Conservation (phyloP, 768 basidiomycete species). For the Podaxis mareebaensis region DNA sequence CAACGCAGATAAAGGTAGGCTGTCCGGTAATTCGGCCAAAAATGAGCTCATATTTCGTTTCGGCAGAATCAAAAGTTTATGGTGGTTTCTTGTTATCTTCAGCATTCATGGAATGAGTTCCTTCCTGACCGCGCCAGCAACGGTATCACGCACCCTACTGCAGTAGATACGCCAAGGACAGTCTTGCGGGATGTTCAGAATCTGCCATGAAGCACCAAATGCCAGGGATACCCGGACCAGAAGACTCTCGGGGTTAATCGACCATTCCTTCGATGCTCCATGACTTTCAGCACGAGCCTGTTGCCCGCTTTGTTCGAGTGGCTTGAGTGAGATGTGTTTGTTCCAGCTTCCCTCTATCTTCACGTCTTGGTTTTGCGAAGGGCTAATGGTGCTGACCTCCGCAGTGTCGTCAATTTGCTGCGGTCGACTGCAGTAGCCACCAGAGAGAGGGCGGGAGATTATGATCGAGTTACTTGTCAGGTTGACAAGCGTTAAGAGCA, state of each 20-base stretch:
- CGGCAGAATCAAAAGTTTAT: constrained; percentile 58
- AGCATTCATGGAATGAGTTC: constrained; percentile 5
- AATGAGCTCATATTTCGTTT: constrained; percentile 59
- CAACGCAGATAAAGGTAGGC: constrained; percentile 68
- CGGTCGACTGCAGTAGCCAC: neutral
- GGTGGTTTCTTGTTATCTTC: constrained; percentile 48
- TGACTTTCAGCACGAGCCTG: neutral
- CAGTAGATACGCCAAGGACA: constrained; percentile 63
- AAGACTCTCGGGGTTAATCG: constrained; percentile 26
- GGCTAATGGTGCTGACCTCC: constrained; percentile 1
- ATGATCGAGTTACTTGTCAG: constrained; percentile 27
- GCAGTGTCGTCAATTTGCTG: neutral
- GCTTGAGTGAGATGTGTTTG: neutral
- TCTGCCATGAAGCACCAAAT: constrained; percentile 45
- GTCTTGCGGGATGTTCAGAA: constrained; percentile 38
- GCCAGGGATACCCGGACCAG: constrained; percentile 30
- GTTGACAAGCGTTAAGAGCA: constrained; percentile 28
- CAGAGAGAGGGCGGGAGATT: constrained; percentile 11
- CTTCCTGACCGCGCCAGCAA: neutral
- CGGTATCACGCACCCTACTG: constrained; percentile 42
- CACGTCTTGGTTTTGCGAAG: constrained; percentile 10
- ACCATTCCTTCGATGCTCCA: constrained; percentile 23
- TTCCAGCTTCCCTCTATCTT: neutral
- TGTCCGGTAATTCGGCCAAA: constrained; percentile 62
- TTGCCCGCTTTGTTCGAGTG: neutral